Base-by-base conservation (phyloP, 2,329 filamentous ascomycete genomes). In the Canariomyces notabilis region DNA sequence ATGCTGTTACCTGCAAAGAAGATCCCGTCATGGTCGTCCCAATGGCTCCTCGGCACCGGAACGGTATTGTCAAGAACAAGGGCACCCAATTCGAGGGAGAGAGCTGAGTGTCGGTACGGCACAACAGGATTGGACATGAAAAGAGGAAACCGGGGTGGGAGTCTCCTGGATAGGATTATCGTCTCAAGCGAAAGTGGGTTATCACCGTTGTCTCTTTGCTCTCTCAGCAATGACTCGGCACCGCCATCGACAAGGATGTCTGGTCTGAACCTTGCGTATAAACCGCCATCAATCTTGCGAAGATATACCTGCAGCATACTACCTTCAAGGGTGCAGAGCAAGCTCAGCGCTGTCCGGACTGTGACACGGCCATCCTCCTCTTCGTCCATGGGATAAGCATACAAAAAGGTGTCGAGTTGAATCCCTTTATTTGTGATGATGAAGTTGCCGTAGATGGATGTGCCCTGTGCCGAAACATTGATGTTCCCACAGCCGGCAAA, bases 371-470 rank as follows among this genome's bases (percentile, higher is more conserved):
- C n/a, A n/a, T n/a, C n/a, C n/a, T n/a, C n/a, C n/a, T n/a, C n/a
- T n/a, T n/a, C n/a, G n/a, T n/a, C n/a, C n/a, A n/a, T n/a, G n/a
- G n/a, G n/a, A n/a, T n/a, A n/a, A n/a, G n/a, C n/a, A n/a, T n/a
- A n/a, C n/a, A n/a, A n/a, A n/a, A n/a, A n/a, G 18, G 39, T 39
- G 1, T 47, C 34, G 5, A 21, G 37, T 29, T 42, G 35, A 22
- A 47, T 34, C 2, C 45, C 45, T 2, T 39, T 19, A 2, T 39
- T 38, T 2, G 39, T 47, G 15, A 47, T 38, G 12, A 39, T 6
- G 15, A 42, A 42, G 39, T 38, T 33, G 33, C 23, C 34, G 8
- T 42, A 46, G n/a, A 20, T 34, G 11, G 39, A 39, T n/a, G 38
- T 29, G 2, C 39, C 39, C 3, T 6, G 26, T 5, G 5, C 14